Evolutionary conservation across 164 flowering plant genomes (phyloP), one percentile per base, ranked within the genome.

Genomic region (Akebia trifoliata): DNA sequence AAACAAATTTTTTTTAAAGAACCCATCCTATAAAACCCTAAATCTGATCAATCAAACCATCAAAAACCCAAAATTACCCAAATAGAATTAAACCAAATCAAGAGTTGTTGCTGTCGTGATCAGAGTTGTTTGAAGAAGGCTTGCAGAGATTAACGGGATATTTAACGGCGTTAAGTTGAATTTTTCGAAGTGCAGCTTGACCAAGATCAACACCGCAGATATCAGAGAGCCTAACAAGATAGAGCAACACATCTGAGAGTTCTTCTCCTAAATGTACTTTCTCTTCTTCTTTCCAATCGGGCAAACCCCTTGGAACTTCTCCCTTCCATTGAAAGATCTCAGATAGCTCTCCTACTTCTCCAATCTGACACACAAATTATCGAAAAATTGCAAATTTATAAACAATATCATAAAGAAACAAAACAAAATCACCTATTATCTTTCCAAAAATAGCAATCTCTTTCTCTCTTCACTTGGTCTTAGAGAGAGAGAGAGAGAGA

Each of bases 311-410:
- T 25, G 48, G 59, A 37, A 55, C 47, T 26, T 55, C 59, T 22
- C 59, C 59, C 39, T 40, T 55, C 59, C 59, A 55, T 20, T 55
- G 59, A 29, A 55, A 55, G 17, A 40, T 39, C 59, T 55, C 59
- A 3, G 59, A 55, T 40, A 55, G 39, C 45, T 55, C 59, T 40
- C 59, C 59, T 24, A 55, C 59, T 39, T 55, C 59, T 28, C 35
- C 47, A 3, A 55, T 47, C 59, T 55, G 31, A 14, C 17, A 55
- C 10, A n/a, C n/a, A n/a, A n/a, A 26, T 5, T 8, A 0, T 25
- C 9, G 9, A 2, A 55, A 36, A 38, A n/a, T n/a, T n/a, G n/a
- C n/a, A 26, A 26, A 15, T 4, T 1, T 1, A 26, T 2, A 25
- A 43, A 6, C 15, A 21, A 8, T 1, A n/a, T 42, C 17, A 18